phyloP scores from a whole-genome alignment of 495 filamentous ascomycete species.

The Penicillium paxilli region DNA sequence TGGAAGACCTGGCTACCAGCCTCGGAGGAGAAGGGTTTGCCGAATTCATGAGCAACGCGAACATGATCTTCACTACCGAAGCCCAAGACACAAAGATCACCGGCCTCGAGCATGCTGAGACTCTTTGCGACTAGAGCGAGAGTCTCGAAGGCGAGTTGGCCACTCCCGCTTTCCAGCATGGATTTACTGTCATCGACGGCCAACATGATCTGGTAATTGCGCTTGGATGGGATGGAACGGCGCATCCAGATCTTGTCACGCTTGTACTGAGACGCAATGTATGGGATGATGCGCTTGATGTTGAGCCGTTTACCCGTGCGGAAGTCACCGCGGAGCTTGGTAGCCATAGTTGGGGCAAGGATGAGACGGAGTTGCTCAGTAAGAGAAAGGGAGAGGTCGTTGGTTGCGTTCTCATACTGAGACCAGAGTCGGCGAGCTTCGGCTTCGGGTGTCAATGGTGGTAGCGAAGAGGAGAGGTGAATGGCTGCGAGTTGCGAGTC shows the following conservation, averaged over 20 bases:
- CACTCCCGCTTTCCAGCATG: constrained; percentile 76
- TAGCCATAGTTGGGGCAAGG: constrained; percentile 88
- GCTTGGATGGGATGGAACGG: constrained; percentile 83
- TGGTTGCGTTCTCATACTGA: constrained; percentile 78
- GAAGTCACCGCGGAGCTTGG: constrained; percentile 95
- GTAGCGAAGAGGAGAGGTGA: constrained; percentile 56
- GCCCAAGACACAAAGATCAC: constrained; percentile 82
- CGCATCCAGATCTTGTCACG: constrained; percentile 99
- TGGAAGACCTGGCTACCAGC: constrained; percentile 79
- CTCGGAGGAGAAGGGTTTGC: constrained; percentile 77
- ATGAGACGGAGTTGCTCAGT: constrained; percentile 95
- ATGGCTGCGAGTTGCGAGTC: constrained; percentile 73
- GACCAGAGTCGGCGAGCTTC: constrained; percentile 83
- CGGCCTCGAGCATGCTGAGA: constrained; percentile 88
- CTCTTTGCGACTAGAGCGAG: constrained; percentile 83
- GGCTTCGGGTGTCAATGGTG: constrained; percentile 42
- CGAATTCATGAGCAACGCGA: constrained; percentile 86
- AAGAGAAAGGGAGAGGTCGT: constrained; percentile 78
- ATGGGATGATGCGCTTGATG: constrained; percentile 98
- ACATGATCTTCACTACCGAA: constrained; percentile 77
- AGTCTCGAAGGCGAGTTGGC: constrained; percentile 81
- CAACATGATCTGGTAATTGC: constrained; percentile 94
- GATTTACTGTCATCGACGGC: constrained; percentile 93
- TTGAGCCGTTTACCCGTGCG: constrained; percentile 97
- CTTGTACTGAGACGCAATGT: constrained; percentile 96